Conservation (phyloP, 106 monocot genomes). For the Apostasia shenzhenica region DNA sequence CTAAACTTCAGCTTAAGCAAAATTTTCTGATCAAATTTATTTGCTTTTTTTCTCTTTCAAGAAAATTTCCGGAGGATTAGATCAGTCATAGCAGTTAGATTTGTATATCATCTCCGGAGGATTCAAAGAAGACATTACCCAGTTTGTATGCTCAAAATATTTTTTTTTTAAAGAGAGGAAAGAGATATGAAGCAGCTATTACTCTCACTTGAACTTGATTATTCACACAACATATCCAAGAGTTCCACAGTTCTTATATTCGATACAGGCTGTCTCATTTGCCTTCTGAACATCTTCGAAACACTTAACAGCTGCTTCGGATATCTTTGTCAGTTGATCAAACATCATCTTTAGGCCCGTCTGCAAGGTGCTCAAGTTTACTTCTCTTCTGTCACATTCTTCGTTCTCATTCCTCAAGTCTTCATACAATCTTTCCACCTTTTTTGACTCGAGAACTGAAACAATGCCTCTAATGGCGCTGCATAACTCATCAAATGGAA, state of each 20-base stretch:
- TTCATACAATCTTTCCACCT: conserved; percentile 6
- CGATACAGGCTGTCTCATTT: conserved; percentile 28
- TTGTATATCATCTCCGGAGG: no score
- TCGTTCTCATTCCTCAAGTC: conserved; percentile 3
- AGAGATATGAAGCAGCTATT: no score
- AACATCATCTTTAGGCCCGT: conserved; percentile 38
- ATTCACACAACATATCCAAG: no score
- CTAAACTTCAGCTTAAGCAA: no score
- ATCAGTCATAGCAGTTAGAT: no score
- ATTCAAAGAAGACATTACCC: no score
- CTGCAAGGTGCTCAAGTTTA: conserved; percentile 27
- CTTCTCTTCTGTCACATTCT: conserved; percentile 6
- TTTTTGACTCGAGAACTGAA: conserved; percentile 4
- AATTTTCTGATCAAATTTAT: no score
- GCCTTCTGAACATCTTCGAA: conserved; percentile 53
- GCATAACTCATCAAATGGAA: conserved; percentile 44
- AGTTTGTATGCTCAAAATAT: no score
- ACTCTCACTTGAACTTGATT: no score
- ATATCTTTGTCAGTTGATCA: conserved; percentile 50
- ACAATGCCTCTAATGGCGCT: conserved; percentile 28
- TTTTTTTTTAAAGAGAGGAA: no score
- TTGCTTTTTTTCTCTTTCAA: no score
- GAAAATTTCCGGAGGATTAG: no score
- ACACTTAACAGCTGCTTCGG: conserved; percentile 55
- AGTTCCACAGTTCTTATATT: conserved; percentile 9